These are phyloP conservation scores for Neurospora sp. DNA, from an alignment of 495 filamentous ascomycete genomes.

Conservation along the genomic window DNA sequence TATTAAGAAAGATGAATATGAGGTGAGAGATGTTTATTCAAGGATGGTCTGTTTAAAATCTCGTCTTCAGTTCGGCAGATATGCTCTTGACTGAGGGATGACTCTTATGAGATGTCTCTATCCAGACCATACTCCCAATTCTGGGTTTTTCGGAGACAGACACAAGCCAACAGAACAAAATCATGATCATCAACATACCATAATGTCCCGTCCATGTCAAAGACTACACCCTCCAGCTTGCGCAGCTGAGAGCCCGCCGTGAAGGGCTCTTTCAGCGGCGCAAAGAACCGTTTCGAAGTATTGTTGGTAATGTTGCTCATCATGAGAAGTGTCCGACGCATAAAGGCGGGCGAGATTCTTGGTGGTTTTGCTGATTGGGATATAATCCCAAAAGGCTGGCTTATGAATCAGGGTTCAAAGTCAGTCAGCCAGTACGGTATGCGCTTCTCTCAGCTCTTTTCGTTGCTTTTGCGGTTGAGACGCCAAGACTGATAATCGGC, in stretches of 20 bases:
- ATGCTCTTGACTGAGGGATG: no score
- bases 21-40: no score
- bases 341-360: neutral
- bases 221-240: conserved; percentile 70
- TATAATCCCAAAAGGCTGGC: neutral
- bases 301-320: neutral
- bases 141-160: no score
- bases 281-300: conserved; percentile 8
- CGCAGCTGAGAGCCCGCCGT: conserved; percentile 30
- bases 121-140: no score
- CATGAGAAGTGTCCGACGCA: neutral
- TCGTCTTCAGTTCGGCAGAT: no score
- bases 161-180: no score
- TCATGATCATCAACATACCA: no score
- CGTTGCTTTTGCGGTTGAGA: neutral
- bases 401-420: neutral
- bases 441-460: neutral
- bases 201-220: conserved; percentile 91
- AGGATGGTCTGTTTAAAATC: no score
- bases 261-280: conserved; percentile 28
- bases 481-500: neutral
- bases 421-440: neutral
- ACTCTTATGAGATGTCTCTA: no score
- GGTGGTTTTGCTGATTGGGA: neutral
- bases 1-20: no score